Evolutionary conservation across 2,329 filamentous ascomycete species (phyloP).

Genomic region (Colletotrichum australisinense): DNA sequence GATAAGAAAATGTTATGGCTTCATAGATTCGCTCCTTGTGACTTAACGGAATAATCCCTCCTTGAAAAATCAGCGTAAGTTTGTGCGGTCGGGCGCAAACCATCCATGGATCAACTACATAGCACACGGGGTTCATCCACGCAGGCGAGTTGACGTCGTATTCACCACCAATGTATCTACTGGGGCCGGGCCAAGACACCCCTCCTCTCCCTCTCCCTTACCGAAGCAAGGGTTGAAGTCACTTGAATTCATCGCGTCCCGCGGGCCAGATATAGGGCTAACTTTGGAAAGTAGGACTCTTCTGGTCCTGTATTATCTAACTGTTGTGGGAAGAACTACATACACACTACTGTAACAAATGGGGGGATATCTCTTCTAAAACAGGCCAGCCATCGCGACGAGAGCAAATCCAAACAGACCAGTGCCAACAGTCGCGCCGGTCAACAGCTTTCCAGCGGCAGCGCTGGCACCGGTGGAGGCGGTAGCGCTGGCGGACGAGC

Average conservation of each 20-base stretch:
- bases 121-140: background rate
- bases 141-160: background rate
- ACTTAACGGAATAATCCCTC: background rate
- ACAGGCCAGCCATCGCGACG: constrained; percentile 22
- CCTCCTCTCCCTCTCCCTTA: no score
- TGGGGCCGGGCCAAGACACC: background rate
- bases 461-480: constrained; percentile 5
- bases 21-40: background rate
- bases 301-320: background rate
- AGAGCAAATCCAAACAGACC: constrained; percentile 24
- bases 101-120: no score
- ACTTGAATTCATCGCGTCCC: background rate
- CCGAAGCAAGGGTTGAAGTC: background rate
- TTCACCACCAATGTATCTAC: background rate
- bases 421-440: constrained; percentile 11
- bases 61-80: background rate
- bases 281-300: background rate
- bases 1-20: background rate
- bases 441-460: background rate
- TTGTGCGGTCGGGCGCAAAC: background rate
- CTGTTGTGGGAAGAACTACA: background rate
- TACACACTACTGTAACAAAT: background rate
- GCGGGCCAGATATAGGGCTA: background rate
- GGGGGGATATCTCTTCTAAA: constrained; percentile 1
- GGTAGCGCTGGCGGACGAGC: constrained; percentile 21